phyloP scores from a whole-genome alignment of 306 rosid species.

The Medicago arabica region DNA sequence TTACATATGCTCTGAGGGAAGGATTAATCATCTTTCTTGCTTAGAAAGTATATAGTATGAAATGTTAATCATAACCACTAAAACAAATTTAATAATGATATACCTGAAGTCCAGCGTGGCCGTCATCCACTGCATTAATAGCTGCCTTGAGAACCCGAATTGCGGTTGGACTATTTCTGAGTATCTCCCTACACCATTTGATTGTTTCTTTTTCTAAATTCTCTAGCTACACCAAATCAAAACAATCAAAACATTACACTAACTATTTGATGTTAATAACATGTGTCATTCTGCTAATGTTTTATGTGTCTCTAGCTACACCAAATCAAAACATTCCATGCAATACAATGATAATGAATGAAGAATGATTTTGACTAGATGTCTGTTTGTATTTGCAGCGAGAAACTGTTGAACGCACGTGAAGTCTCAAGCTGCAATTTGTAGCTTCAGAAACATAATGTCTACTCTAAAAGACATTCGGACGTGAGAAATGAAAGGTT shows the following conservation, averaged over 20 bases:
- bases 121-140: constrained; percentile 91
- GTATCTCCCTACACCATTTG: constrained; percentile 88
- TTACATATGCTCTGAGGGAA: constrained; percentile 1
- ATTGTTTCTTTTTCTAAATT: constrained; percentile 81
- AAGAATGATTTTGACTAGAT: no score
- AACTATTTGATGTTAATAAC: constrained; percentile 4
- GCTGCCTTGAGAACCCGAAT: constrained; percentile 84
- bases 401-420: no score
- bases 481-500: no score
- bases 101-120: constrained; percentile 96
- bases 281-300: not conserved
- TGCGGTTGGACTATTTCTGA: constrained; percentile 91
- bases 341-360: no score
- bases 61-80: no score
- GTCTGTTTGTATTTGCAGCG: no score
- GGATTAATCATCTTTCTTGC: not conserved
- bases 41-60: no score
- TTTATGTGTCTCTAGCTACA: no score
- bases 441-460: no score
- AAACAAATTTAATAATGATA: not conserved
- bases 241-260: constrained; percentile 32
- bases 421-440: no score
- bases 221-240: constrained; percentile 56
- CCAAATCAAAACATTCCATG: no score
- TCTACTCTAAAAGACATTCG: not conserved